Conservation (phyloP, 139 green algal species). For the Penium margaritaceum region DNA sequence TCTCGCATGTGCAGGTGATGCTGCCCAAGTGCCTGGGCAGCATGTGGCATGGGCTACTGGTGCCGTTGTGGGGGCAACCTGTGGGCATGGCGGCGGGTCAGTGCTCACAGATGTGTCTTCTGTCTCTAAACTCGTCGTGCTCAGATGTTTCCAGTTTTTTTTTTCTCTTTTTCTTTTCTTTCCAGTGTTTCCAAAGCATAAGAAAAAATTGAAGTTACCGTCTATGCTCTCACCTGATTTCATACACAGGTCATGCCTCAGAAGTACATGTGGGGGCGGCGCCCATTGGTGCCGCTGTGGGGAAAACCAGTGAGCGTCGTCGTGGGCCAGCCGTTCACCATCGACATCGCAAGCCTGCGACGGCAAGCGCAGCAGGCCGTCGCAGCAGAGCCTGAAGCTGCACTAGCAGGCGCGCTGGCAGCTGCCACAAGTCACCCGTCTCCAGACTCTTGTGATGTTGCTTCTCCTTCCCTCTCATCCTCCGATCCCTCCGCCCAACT, state of each 20-base stretch:
- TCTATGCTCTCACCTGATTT: neutral
- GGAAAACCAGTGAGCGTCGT: slow-evolving; percentile 9
- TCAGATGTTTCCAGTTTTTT: neutral
- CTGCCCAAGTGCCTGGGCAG: slow-evolving; percentile 24
- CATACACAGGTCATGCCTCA: slow-evolving; percentile 24
- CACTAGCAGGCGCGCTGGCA: too few relatives aligned
- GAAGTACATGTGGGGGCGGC: neutral
- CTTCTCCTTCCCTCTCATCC: too few relatives aligned
- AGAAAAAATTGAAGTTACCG: too few relatives aligned
- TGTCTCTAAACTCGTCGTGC: neutral
- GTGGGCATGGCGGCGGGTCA: neutral
- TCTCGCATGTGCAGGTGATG: slow-evolving; percentile 1
- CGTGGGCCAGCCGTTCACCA: slow-evolving; percentile 23
- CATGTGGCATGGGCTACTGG: neutral
- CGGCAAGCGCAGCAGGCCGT: too few relatives aligned
- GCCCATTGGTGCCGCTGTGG: slow-evolving; percentile 3
- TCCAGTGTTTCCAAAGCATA: too few relatives aligned
- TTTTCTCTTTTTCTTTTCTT: neutral
- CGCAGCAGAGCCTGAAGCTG: too few relatives aligned
- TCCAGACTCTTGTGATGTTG: too few relatives aligned
- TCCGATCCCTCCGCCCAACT: too few relatives aligned
- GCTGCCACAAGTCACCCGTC: too few relatives aligned
- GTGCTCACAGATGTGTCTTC: neutral
- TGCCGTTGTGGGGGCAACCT: neutral
- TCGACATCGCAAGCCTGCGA: slow-evolving; percentile 16